Evolutionary conservation across 2,329 filamentous ascomycete species (phyloP).

Genomic region (Trichoderma sp.): DNA sequence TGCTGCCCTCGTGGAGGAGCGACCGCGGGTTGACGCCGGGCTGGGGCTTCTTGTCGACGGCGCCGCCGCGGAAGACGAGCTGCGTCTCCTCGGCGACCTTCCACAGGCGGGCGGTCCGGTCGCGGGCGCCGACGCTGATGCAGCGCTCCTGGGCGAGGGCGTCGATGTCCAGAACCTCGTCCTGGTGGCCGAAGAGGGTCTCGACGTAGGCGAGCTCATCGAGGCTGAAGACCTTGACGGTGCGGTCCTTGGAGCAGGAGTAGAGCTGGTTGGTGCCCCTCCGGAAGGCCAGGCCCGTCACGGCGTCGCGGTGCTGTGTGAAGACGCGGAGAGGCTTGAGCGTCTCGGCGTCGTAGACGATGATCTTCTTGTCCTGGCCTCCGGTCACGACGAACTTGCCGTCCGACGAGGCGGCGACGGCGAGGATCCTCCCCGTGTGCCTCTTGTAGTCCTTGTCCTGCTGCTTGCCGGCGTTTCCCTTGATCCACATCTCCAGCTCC

Average conservation of each 20-base stretch:
- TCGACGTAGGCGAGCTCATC: slow-evolving; percentile 93
- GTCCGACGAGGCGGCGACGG: slow-evolving; percentile 83
- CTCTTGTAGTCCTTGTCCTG: slow-evolving; percentile 70
- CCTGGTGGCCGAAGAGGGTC: slow-evolving; percentile 94
- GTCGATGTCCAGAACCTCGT: slow-evolving; percentile 82
- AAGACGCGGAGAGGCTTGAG: slow-evolving; percentile 81
- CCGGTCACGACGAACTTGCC: slow-evolving; percentile 91
- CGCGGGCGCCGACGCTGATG: slow-evolving; percentile 84
- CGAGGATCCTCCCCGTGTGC: slow-evolving; percentile 78
- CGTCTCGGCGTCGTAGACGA: slow-evolving; percentile 83
- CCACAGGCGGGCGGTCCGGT: slow-evolving; percentile 91
- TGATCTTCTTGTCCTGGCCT: slow-evolving; percentile 78
- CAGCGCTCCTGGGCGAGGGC: slow-evolving; percentile 85
- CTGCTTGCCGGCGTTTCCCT: slow-evolving; percentile 61
- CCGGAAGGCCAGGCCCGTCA: slow-evolving; percentile 83
- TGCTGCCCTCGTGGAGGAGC: slow-evolving; percentile 74
- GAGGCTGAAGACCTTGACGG: slow-evolving; percentile 92
- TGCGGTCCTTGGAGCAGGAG: slow-evolving; percentile 86
- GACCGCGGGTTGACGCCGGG: slow-evolving; percentile 52
- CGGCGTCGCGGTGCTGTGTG: slow-evolving; percentile 85
- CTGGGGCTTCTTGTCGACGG: slow-evolving; percentile 56
- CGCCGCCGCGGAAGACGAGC: slow-evolving; percentile 89
- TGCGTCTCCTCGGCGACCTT: slow-evolving; percentile 96
- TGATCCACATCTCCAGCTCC: slow-evolving; percentile 63
- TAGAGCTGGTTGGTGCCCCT: slow-evolving; percentile 89